Percentiles rank a stretch among this genome's conserved stretches.
These are phyloP conservation scores for Candida ovalis DNA, from an alignment of 805 yeast genomes.

Conservation along the genomic window DNA sequence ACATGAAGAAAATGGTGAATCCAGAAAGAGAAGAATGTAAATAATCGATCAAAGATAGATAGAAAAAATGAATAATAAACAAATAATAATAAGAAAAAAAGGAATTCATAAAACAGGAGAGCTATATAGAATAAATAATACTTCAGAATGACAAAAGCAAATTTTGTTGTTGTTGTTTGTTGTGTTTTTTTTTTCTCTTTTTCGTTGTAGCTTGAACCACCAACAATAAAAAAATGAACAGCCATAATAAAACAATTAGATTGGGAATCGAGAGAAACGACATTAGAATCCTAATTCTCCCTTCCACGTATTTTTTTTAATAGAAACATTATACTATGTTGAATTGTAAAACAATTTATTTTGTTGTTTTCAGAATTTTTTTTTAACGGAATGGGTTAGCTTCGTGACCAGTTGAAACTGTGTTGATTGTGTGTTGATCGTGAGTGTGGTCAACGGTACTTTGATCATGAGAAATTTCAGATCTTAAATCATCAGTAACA, in stretches of 20 bases:
- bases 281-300: background rate
- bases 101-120: background rate
- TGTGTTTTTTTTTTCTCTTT: no score
- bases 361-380: no score
- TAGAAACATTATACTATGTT: no score
- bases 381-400: constrained; percentile 14
- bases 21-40: background rate
- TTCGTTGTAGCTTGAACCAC: no score
- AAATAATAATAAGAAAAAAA: background rate
- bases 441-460: constrained; percentile 6
- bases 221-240: no score
- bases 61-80: background rate
- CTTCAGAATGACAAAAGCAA: no score
- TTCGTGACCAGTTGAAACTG: constrained; percentile 13
- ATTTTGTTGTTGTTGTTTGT: no score
- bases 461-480: constrained; percentile 12
- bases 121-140: background rate
- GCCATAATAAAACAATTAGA: background rate
- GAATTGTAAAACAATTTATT: no score
- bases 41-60: background rate
- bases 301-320: background rate
- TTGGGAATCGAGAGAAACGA: background rate
- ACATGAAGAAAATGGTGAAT: background rate
- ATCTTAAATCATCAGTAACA: constrained; percentile 20
- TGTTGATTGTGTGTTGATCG: constrained; percentile 13